A percentile compares a stretch with the other conserved stretches of the same genome.
These are phyloP conservation scores for Backusella australiensis DNA, from an alignment of 192 early-diverging fungal genomes.

Conservation along the genomic window DNA sequence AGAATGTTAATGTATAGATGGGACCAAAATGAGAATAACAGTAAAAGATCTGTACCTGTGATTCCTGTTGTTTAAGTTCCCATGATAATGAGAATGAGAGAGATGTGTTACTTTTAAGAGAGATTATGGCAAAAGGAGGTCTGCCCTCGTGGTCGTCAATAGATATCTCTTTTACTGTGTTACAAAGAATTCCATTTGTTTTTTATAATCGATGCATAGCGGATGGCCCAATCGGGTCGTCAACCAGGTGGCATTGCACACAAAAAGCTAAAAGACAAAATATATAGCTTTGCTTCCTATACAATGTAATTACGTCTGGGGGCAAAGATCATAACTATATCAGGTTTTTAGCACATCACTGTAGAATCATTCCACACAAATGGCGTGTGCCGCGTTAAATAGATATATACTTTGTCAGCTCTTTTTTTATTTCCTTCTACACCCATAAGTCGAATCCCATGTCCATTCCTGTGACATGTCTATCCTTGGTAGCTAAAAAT, in stretches of 20 bases:
- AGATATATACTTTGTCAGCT: background rate
- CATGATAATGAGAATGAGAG: background rate
- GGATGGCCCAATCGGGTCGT: slow-evolving; percentile 61
- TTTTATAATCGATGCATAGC: slow-evolving; percentile 61
- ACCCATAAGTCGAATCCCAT: slow-evolving; percentile 57
- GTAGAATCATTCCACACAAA: slow-evolving; percentile 1
- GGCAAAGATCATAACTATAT: slow-evolving; percentile 20
- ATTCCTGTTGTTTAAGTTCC: background rate
- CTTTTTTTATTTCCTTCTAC: background rate
- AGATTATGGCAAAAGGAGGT: slow-evolving; percentile 75
- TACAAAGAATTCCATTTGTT: slow-evolving; percentile 65
- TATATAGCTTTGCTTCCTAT: background rate
- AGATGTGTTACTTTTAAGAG: slow-evolving; percentile 43
- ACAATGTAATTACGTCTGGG: slow-evolving; percentile 61
- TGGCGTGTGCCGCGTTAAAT: background rate
- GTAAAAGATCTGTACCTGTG: slow-evolving; percentile 25
- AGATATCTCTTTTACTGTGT: slow-evolving; percentile 69
- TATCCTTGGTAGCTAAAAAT: slow-evolving; percentile 59
- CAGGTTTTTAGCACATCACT: background rate
- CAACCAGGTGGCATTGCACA: slow-evolving; percentile 71
- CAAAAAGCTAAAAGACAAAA: slow-evolving; percentile 55
- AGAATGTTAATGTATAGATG: slow-evolving; percentile 46
- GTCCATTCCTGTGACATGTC: slow-evolving; percentile 67
- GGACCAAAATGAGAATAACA: slow-evolving; percentile 59
- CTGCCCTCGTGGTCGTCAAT: slow-evolving; percentile 60